Evolutionary conservation across 163 green algal species (phyloP).

Genomic region (Chlorella variabilis): DNA sequence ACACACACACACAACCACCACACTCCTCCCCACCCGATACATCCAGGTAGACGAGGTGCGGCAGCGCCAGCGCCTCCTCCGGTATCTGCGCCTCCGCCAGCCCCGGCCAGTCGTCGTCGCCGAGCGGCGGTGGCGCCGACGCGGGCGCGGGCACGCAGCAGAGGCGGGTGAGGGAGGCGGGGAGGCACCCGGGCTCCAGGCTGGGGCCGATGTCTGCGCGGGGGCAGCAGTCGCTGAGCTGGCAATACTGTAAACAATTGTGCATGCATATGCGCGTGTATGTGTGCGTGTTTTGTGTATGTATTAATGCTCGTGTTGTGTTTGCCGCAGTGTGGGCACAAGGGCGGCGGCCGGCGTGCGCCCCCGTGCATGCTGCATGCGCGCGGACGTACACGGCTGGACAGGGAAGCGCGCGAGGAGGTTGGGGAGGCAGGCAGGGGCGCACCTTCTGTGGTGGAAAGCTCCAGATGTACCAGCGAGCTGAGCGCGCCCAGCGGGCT

Average conservation of each 20-base stretch:
- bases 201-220: constrained; percentile 10
- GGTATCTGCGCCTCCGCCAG: neutral
- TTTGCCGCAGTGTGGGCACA: too few species aligned
- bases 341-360: too few species aligned
- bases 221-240: too few species aligned
- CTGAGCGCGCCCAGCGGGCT: neutral
- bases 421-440: neutral
- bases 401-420: too few species aligned
- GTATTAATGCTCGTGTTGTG: too few species aligned
- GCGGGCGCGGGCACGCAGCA: constrained; percentile 15
- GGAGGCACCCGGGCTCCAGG: constrained; percentile 7
- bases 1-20: too few species aligned
- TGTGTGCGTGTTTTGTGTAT: too few species aligned
- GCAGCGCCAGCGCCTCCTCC: constrained; percentile 1
- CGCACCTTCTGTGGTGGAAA: constrained; percentile 8
- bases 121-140: too few species aligned
- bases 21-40: neutral
- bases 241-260: too few species aligned
- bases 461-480: constrained; percentile 15
- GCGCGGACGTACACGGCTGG: too few species aligned
- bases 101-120: neutral
- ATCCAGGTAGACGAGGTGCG: constrained; percentile 12
- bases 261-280: too few species aligned
- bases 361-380: too few species aligned
- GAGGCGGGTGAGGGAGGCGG: constrained; percentile 7